Percentiles rank a stretch among this genome's conserved stretches.
phyloP scores from a whole-genome alignment of 805 yeast species.

The Clavispora carvajalis region DNA sequence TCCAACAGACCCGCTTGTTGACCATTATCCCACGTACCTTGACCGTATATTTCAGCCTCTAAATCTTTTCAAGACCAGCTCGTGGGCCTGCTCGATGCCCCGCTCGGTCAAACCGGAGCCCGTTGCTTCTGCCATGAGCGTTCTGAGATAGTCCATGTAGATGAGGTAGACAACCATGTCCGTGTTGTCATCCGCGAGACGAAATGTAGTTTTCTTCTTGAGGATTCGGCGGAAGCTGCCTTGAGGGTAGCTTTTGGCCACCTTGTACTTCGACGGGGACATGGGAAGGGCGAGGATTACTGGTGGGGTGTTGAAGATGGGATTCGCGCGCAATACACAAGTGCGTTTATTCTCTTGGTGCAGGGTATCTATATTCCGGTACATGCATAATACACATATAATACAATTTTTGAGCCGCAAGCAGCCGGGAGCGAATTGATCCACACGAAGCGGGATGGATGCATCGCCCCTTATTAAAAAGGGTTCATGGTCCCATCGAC shows the following conservation, averaged over 20 bases:
- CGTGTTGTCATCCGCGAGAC: constrained; percentile 29
- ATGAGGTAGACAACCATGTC: constrained; percentile 43
- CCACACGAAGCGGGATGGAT: no score
- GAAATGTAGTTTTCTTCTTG: constrained; percentile 5
- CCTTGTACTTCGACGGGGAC: not conserved
- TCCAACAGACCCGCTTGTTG: no score
- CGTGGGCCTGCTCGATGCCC: constrained; percentile 33
- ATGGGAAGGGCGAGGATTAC: not conserved
- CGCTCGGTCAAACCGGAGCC: constrained; percentile 36
- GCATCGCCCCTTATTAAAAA: no score
- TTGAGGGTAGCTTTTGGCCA: constrained; percentile 8
- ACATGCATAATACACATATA: not conserved
- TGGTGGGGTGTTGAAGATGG: not conserved
- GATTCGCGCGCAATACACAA: not conserved
- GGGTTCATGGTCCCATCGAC: not conserved
- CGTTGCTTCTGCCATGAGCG: constrained; percentile 30
- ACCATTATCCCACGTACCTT: no score
- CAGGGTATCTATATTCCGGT: not conserved
- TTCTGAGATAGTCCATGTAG: constrained; percentile 42
- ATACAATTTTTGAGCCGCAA: no score
- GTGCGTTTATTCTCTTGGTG: not conserved
- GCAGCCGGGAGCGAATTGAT: no score
- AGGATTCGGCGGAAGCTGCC: constrained; percentile 7
- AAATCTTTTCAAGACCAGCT: constrained; percentile 26
- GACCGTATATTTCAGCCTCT: no score